Base-by-base conservation (phyloP, 768 basidiomycete species). In the Termitomyces sp. region DNA sequence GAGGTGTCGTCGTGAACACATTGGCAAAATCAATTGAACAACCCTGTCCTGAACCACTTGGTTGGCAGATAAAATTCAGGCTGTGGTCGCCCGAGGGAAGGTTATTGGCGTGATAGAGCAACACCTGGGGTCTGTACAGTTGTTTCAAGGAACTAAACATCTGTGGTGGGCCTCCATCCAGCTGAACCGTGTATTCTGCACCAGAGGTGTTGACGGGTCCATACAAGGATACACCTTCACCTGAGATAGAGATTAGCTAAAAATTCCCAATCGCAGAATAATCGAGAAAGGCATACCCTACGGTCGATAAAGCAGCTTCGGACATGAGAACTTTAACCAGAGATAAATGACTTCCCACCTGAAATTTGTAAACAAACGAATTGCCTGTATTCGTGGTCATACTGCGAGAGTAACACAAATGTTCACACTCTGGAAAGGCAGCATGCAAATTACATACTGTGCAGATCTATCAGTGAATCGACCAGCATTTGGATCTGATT, bases 221-320 rank as follows among this genome's bases (percentile, higher is more conserved):
- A 53, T 77, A 82, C 8, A 83, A 53, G 0, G 76, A 77, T 20
- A 84, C 74, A 13, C 75, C 78, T 60, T 78, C 77, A 46, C 80
- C 82, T 78, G 59, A 32, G 9, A 22, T 12, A 15, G 39, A 33
- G 1, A 46, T 15, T 7, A 15, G 20, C 24, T 13, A 2, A 46
- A 24, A 46, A 16, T 1, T 16, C 46, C 15, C 13, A 6, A 15
- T 16, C 4, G 28, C 28, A 16, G 20, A 48, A 48, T 15, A 5
- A 28, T 5, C 15, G 12, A 12, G 7, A 7, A 48, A 8, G 15
- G 15, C 46, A 20, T 48, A 48, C 46, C 46, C 46, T 48, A 24
- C 22, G n/a, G 15, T 46, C 6, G 46, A 15, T 16, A 28, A 48
- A 16, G 15, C 13, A 48, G 15, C 24, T 28, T 48, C 24, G 22